Conservation (phyloP, 2,329 filamentous ascomycete species). For the Rutstroemia sp. region DNA sequence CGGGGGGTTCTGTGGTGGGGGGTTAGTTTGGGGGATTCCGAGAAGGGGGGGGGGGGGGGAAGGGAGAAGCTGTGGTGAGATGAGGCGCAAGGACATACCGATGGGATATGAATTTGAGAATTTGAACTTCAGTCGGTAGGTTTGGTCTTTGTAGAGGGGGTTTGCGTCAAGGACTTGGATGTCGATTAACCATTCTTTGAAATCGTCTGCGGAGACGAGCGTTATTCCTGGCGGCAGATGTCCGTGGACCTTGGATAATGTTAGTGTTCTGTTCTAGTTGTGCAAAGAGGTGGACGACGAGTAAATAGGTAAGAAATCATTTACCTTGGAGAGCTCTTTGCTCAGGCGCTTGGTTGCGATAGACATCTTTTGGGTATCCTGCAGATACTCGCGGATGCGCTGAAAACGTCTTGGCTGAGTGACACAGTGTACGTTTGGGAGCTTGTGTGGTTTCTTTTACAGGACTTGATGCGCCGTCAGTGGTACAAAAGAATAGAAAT, state of each 20-base stretch:
- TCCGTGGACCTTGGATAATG: slow-evolving; percentile 24
- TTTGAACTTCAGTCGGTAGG: slow-evolving; percentile 78
- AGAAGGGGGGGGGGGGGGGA: slow-evolving; percentile 31
- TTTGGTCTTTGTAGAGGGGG: slow-evolving; percentile 74
- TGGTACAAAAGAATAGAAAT: not conserved
- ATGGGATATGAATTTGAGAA: slow-evolving; percentile 87
- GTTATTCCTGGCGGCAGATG: slow-evolving; percentile 58
- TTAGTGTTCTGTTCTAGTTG: not conserved
- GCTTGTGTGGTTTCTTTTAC: too few relatives aligned
- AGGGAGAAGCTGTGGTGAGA: not conserved
- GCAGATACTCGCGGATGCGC: too few relatives aligned
- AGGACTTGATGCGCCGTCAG: too few relatives aligned
- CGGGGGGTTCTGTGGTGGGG: slow-evolving; percentile 68
- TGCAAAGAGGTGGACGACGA: not conserved
- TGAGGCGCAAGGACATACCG: slow-evolving; percentile 45
- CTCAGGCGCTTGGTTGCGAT: slow-evolving; percentile 47
- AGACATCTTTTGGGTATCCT: not conserved
- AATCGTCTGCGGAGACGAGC: slow-evolving; percentile 72
- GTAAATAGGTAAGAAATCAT: not conserved
- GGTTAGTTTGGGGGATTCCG: slow-evolving; percentile 43
- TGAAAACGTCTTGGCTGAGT: too few relatives aligned
- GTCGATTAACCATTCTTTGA: slow-evolving; percentile 88
- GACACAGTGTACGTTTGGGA: too few relatives aligned
- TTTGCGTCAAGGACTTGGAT: slow-evolving; percentile 86
- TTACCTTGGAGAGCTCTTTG: slow-evolving; percentile 53